Evolutionary conservation across 441 rosid species (phyloP).

Genomic region (Melastoma candidum): DNA sequence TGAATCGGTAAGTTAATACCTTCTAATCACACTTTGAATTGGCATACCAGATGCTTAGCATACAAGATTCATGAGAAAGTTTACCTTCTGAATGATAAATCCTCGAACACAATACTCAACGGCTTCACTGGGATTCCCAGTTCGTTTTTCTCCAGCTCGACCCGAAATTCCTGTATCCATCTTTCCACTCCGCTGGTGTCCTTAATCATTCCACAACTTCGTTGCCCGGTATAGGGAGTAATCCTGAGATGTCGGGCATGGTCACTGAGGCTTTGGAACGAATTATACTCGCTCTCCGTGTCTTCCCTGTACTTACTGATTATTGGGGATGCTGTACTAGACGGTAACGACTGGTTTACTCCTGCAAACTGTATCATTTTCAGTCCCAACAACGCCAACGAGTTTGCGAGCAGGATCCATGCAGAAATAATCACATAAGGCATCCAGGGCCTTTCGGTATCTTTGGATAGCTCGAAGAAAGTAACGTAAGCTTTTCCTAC

Average conservation of each 20-base stretch:
- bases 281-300: not conserved
- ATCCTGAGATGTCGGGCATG: not conserved
- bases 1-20: too few relatives aligned
- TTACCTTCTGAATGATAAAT: slow-evolving; percentile 22
- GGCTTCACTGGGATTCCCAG: slow-evolving; percentile 21
- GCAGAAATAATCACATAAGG: slow-evolving; percentile 19
- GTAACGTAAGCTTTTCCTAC: slow-evolving; percentile 21
- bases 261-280: not conserved
- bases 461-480: slow-evolving; percentile 18
- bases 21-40: not conserved
- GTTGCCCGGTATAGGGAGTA: not conserved
- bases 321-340: slow-evolving; percentile 5
- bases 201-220: not conserved
- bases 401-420: slow-evolving; percentile 18
- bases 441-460: slow-evolving; percentile 17
- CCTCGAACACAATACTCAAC: slow-evolving; percentile 16
- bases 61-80: not conserved
- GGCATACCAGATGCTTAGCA: not conserved
- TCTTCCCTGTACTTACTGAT: not conserved
- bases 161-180: slow-evolving; percentile 1
- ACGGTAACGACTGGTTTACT: slow-evolving; percentile 18
- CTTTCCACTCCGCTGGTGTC: not conserved
- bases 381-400: slow-evolving; percentile 18
- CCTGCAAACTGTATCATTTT: slow-evolving; percentile 19
- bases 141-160: slow-evolving; percentile 13